These are phyloP conservation scores for Komagataella kurtzmanii DNA, from an alignment of 805 yeast species.

Conservation along the genomic window DNA sequence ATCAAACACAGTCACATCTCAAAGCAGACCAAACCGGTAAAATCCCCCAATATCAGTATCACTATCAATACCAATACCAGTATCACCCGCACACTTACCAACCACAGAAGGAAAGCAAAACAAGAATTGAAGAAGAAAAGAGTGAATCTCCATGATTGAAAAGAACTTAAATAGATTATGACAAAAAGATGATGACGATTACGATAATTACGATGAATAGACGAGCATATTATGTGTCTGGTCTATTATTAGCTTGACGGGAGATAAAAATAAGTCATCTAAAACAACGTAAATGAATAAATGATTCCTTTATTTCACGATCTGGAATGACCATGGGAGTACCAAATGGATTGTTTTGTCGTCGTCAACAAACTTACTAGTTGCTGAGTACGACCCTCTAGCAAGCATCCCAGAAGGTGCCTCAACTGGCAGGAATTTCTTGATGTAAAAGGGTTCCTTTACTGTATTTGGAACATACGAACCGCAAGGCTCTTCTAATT, in stretches of 20 bases:
- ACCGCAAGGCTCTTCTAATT: slow-evolving; percentile 78
- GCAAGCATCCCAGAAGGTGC: slow-evolving; percentile 88
- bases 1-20: not conserved
- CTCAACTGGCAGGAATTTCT: slow-evolving; percentile 56
- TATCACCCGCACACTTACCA: not conserved
- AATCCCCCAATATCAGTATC: not conserved
- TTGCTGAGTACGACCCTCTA: slow-evolving; percentile 74
- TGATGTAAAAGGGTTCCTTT: slow-evolving; percentile 70
- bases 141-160: not conserved
- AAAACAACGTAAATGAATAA: not conserved
- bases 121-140: not conserved
- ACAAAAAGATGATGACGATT: not conserved
- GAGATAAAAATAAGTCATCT: not conserved
- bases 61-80: not conserved
- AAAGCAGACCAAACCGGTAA: not conserved
- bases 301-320: slow-evolving; percentile 32
- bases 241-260: not conserved
- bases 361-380: slow-evolving; percentile 76
- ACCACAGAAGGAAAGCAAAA: not conserved
- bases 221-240: not conserved
- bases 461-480: slow-evolving; percentile 82
- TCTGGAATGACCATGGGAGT: slow-evolving; percentile 78
- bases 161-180: not conserved
- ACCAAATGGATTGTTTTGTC: slow-evolving; percentile 63
- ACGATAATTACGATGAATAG: not conserved